Evolutionary conservation across 1,284 basidiomycete species (phyloP).

Genomic region (Cryptococcus sp.): DNA sequence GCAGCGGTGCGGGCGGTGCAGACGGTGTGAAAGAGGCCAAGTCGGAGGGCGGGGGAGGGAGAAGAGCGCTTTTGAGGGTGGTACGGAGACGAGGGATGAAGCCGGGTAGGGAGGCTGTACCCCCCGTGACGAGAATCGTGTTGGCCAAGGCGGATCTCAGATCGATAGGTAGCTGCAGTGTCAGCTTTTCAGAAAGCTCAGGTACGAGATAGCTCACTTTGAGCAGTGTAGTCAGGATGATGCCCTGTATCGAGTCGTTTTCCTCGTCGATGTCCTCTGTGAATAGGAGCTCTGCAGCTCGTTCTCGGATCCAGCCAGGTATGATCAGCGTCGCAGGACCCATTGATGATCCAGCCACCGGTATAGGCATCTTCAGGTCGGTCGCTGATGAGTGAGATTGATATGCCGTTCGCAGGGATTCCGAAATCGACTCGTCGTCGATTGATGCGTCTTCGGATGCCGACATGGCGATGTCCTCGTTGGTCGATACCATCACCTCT

Average conservation of each 20-base stretch:
- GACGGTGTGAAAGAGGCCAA: neutral
- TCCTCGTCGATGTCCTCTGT: constrained; percentile 85
- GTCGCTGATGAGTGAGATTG: constrained; percentile 10
- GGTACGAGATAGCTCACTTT: constrained; percentile 53
- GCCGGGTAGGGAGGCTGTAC: constrained; percentile 84
- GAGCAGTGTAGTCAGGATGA: constrained; percentile 67
- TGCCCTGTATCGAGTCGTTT: constrained; percentile 71
- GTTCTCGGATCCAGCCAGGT: constrained; percentile 90
- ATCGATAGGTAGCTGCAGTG: constrained; percentile 86
- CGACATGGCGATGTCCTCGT: constrained; percentile 7
- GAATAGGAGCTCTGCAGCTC: constrained; percentile 84
- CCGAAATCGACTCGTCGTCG: constrained; percentile 12
- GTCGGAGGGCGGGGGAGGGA: constrained; percentile 43
- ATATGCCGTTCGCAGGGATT: constrained; percentile 16
- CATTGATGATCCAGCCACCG: constrained; percentile 2
- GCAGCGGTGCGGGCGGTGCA: constrained; percentile 8
- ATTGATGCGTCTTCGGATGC: neutral
- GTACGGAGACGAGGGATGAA: constrained; percentile 78
- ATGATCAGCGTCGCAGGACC: constrained; percentile 64
- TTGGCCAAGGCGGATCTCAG: constrained; percentile 72
- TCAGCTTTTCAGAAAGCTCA: neutral
- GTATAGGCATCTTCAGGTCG: constrained; percentile 18
- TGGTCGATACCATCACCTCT: neutral
- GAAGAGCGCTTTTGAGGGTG: constrained; percentile 63
- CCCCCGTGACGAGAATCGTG: constrained; percentile 77